Conservation (phyloP, 352 stramenopile species). For the Globisporangium okanoganense region DNA sequence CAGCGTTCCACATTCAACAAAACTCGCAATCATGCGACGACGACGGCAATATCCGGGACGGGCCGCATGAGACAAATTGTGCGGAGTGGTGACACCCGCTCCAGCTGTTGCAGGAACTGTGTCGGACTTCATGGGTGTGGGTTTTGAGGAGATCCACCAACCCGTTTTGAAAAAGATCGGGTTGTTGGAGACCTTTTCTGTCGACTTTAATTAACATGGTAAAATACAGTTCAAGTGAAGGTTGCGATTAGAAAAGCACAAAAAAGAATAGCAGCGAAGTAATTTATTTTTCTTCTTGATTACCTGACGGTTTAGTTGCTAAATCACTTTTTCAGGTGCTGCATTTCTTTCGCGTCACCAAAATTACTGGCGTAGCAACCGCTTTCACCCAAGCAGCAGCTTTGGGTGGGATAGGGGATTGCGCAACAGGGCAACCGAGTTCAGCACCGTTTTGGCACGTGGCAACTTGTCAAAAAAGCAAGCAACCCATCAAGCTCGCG, state of each 20-base stretch:
- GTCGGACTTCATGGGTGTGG: not conserved
- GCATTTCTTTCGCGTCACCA: not conserved
- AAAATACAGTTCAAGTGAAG: not conserved
- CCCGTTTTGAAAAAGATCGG: conserved; percentile 7
- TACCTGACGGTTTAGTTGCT: not conserved
- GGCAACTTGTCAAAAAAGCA: not conserved
- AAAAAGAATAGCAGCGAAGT: not conserved
- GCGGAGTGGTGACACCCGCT: not conserved
- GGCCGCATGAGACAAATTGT: conserved; percentile 6
- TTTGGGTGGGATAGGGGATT: conserved; percentile 12
- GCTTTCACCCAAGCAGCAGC: conserved; percentile 7
- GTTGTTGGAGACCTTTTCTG: not conserved
- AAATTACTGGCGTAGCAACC: not conserved
- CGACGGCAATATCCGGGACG: conserved; percentile 2
- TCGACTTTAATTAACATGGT: not conserved
- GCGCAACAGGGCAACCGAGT: not conserved
- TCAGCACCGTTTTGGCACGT: too few relatives aligned
- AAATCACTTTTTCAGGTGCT: not conserved
- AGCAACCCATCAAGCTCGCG: not conserved
- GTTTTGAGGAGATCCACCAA: not conserved
- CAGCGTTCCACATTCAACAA: conserved; percentile 8
- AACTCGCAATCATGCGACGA: conserved; percentile 5
- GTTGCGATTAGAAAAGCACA: not conserved
- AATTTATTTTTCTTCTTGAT: not conserved
- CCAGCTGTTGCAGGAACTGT: not conserved